Percentiles rank a stretch among this genome's conserved stretches.
These are phyloP conservation scores for Nitzschia sp. DNA, from an alignment of 108 stramenopile species.

Conservation along the genomic window DNA sequence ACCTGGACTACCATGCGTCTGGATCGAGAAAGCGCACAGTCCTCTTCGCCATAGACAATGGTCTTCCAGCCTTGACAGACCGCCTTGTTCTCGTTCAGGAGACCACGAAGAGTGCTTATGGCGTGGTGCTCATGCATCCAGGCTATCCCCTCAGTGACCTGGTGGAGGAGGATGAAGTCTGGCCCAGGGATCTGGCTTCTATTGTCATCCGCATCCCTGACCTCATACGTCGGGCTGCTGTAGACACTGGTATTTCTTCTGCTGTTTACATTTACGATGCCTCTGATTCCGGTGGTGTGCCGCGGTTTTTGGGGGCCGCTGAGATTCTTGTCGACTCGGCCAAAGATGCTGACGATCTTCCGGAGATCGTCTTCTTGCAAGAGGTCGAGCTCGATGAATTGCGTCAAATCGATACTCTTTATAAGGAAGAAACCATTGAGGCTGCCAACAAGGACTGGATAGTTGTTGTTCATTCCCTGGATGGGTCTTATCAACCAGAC, in stretches of 20 bases:
- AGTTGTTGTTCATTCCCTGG: neutral
- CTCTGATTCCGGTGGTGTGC: neutral
- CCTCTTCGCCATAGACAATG: neutral
- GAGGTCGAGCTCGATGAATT: conserved; percentile 1
- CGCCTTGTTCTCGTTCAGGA: neutral
- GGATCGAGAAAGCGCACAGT: neutral
- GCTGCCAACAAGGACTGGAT: conserved; percentile 21
- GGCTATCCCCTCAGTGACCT: neutral
- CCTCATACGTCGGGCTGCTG: neutral
- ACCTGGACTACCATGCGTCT: conserved; percentile 12
- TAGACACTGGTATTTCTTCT: neutral
- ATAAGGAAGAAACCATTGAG: neutral
- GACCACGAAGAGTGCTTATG: neutral
- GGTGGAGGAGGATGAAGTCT: neutral
- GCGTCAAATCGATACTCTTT: neutral
- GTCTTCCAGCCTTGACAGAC: conserved; percentile 1
- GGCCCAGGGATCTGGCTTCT: conserved; percentile 13
- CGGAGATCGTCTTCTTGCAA: neutral
- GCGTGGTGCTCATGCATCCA: conserved; percentile 14
- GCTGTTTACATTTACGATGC: conserved; percentile 6
- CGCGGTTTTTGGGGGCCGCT: conserved; percentile 14
- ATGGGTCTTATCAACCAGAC: conserved; percentile 22
- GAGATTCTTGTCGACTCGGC: neutral
- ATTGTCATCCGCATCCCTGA: conserved; percentile 1
- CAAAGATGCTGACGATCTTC: neutral